Evolutionary conservation across 495 filamentous ascomycete genomes (phyloP).

Genomic region (Hyaloscypha finlandica): DNA sequence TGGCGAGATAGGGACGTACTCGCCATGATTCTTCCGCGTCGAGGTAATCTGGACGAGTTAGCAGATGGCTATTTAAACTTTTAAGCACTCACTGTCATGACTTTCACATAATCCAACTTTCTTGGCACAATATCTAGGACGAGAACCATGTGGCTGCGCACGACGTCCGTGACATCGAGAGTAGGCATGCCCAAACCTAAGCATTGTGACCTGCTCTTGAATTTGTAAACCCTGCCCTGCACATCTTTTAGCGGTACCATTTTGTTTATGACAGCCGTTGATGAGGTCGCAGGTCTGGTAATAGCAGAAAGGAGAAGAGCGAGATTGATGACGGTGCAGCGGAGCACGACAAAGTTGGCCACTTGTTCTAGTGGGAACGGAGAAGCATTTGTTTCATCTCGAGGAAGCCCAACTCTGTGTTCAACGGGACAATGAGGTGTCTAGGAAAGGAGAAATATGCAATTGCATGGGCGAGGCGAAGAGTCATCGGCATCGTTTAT

Average conservation of each 20-base stretch:
- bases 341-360: no score
- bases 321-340: slow-evolving; percentile 14
- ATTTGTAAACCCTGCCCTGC: background rate
- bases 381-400: no score
- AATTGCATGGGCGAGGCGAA: no score
- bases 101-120: slow-evolving; percentile 20
- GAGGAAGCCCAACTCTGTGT: no score
- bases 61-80: slow-evolving; percentile 12
- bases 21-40: no score
- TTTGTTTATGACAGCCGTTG: slow-evolving; percentile 6
- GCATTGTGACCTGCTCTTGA: slow-evolving; percentile 6
- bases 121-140: slow-evolving; percentile 6
- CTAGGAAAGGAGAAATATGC: no score
- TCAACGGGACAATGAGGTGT: no score
- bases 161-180: slow-evolving; percentile 3
- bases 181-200: slow-evolving; percentile 1
- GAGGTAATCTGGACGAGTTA: slow-evolving; percentile 25
- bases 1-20: slow-evolving; percentile 5
- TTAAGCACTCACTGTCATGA: slow-evolving; percentile 17
- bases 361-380: no score
- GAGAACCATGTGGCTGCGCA: slow-evolving; percentile 17
- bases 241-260: background rate
- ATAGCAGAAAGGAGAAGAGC: slow-evolving; percentile 16
- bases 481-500: no score
- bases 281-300: slow-evolving; percentile 17